Base-by-base conservation (phyloP, 2,329 filamentous ascomycete species). In the Aspergillus novofumigatus region DNA sequence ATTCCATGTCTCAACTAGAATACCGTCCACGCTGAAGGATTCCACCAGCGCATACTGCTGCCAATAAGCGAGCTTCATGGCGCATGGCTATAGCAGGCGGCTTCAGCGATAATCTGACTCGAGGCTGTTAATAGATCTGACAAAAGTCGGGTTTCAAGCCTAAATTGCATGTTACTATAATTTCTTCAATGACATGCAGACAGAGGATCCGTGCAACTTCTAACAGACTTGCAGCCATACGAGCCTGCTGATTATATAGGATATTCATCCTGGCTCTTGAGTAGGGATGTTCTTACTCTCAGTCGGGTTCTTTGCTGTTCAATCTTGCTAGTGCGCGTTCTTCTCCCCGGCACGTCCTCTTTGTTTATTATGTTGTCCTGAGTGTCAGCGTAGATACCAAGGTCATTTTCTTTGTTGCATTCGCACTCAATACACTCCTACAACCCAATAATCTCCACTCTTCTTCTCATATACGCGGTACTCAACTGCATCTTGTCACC, bases 71-170 rank as follows among this genome's bases (percentile, higher is more conserved):
- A 2, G 8, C 23, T 28, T 9, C 23, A 55, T 63, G 52, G 54
- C 57, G 35, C 53, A 53, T 50, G 47, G 58, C 59, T 59, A 55
- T 52, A 60, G 62, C 56, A 59, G 65, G 64, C 66, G 63, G 62
- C 65, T 65, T 64, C 62, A 65, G 60, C 47, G 47, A 62, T 56
- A 58, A 65, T 64, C 56, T 61, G 32, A 65, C 53, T 62, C 63
- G 56, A 57, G 49, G 54, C 60, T 68, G 68, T 65, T 68, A 62
- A 64, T 68, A 67, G 65, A 60, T 62, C 58, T 59, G 49, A 58
- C 56, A 53, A 51, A 53, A 51, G 59, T 25, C 28, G 48, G 52
- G 65, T 69, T 69, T 70, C 63, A 57, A 62, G 54, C 62, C 14
- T 25, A 53, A 53, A 44, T 55, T 53, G 57, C 53, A 51, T 52